Percentiles rank a stretch among this genome's conserved stretches.
Evolutionary conservation across 1,139 yeast species (phyloP).

Genomic region (Sugiyamaella neomexicana): DNA sequence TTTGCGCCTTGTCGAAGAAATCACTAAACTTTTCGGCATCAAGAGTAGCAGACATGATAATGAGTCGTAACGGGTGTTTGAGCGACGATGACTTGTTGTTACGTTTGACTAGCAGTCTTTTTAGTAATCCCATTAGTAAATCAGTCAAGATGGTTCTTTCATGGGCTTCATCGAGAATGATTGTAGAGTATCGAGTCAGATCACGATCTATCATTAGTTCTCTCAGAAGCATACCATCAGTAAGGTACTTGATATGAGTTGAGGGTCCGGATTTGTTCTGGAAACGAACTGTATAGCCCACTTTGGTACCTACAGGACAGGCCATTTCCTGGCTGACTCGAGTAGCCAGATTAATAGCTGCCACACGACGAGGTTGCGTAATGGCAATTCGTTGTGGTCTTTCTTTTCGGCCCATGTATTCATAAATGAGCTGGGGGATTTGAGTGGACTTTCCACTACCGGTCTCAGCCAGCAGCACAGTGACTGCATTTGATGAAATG

Average conservation of each 20-base stretch:
- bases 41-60: constrained; percentile 92
- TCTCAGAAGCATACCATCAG: constrained; percentile 96
- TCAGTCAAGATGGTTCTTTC: constrained; percentile 94
- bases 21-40: constrained; percentile 86
- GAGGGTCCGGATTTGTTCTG: constrained; percentile 50
- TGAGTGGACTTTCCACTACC: constrained; percentile 98
- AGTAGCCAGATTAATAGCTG: constrained; percentile 90
- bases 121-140: constrained; percentile 81
- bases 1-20: constrained; percentile 77
- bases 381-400: constrained; percentile 69
- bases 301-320: constrained; percentile 60
- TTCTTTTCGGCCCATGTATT: constrained; percentile 30
- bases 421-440: constrained; percentile 71
- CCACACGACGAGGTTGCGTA: constrained; percentile 97
- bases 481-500: constrained; percentile 59
- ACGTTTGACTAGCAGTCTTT: constrained; percentile 51
- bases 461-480: constrained; percentile 90
- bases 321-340: constrained; percentile 93
- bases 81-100: too few relatives aligned
- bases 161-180: constrained; percentile 96
- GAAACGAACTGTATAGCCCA: constrained; percentile 95
- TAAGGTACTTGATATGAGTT: constrained; percentile 79
- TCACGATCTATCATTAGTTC: constrained; percentile 78
- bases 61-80: constrained; percentile 48
- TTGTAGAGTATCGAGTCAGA: constrained; percentile 64